Evolutionary conservation across 1,284 basidiomycete genomes (phyloP).

Genomic region (Ustilago sp.): DNA sequence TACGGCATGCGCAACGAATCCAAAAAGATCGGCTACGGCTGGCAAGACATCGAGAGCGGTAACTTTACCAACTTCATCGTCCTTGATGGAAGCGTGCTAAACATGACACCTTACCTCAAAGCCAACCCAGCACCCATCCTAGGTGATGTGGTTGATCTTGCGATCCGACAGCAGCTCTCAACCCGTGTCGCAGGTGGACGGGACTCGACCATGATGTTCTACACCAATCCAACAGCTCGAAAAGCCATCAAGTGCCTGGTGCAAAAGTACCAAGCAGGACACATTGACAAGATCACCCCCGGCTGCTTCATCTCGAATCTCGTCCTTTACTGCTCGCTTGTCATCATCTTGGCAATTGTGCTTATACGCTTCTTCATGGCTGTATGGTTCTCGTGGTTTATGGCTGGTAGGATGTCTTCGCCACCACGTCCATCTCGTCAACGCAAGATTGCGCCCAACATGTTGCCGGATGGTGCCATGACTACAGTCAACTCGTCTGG

Average conservation of each 20-base stretch:
- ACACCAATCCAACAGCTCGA: conserved; percentile 43
- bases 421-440: conserved; percentile 73
- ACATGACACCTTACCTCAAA: conserved; percentile 86
- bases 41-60: conserved; percentile 60
- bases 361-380: conserved; percentile 95
- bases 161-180: conserved; percentile 81
- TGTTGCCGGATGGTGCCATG: conserved; percentile 79
- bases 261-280: conserved; percentile 76
- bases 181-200: conserved; percentile 75
- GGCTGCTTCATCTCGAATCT: conserved; percentile 93
- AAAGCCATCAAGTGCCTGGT: conserved; percentile 62
- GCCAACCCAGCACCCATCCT: conserved; percentile 79
- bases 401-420: conserved; percentile 77
- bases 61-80: conserved; percentile 72
- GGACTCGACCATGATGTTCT: conserved; percentile 78
- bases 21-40: conserved; percentile 61
- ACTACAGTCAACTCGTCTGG: conserved; percentile 86
- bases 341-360: conserved; percentile 90
- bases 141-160: conserved; percentile 83
- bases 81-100: conserved; percentile 91
- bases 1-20: conserved; percentile 48
- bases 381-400: conserved; percentile 94
- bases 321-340: conserved; percentile 89
- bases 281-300: conserved; percentile 95
- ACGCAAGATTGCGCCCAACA: conserved; percentile 73